Conservation (phyloP, 2,329 filamentous ascomycete species). For the Pseudohalonectria lignicola region DNA sequence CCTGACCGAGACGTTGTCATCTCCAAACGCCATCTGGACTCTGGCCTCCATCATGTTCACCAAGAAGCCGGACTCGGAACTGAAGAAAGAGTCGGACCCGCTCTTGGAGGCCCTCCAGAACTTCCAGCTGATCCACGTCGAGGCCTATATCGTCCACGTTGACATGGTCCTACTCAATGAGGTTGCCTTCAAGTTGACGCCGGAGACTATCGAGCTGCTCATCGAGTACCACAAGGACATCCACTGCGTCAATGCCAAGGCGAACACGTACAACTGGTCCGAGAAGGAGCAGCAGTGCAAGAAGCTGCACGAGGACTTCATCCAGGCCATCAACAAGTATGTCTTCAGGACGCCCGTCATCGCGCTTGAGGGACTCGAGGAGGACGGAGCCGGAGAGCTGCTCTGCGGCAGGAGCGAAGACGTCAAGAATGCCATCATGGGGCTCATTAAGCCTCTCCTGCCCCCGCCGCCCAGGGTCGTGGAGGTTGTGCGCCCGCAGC, state of each 20-base stretch:
- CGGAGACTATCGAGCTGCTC: conserved; percentile 84
- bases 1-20: conserved; percentile 87
- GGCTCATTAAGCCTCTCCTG: conserved; percentile 77
- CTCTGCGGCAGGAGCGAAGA: conserved; percentile 86
- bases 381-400: conserved; percentile 90
- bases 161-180: conserved; percentile 98
- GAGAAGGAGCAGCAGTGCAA: conserved; percentile 95
- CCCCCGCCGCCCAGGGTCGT: conserved; percentile 80
- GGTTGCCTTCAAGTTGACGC: conserved; percentile 94
- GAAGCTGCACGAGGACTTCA: conserved; percentile 93
- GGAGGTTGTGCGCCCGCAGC: conserved; percentile 78
- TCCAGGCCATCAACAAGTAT: conserved; percentile 94
- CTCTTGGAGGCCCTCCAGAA: conserved; percentile 82
- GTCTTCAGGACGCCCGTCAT: conserved; percentile 84
- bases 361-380: conserved; percentile 89
- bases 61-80: conserved; percentile 76
- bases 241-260: conserved; percentile 81
- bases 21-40: conserved; percentile 85
- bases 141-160: conserved; percentile 97
- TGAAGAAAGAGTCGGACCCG: conserved; percentile 71
- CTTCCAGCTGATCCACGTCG: conserved; percentile 85
- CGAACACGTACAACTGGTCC: conserved; percentile 86
- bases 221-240: conserved; percentile 95
- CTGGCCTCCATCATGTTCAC: conserved; percentile 86
- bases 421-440: conserved; percentile 78